Evolutionary conservation across 2,329 filamentous ascomycete species (phyloP), one percentile per base, ranked within the genome.

Genomic region (Pochonia chlamydosporia): DNA sequence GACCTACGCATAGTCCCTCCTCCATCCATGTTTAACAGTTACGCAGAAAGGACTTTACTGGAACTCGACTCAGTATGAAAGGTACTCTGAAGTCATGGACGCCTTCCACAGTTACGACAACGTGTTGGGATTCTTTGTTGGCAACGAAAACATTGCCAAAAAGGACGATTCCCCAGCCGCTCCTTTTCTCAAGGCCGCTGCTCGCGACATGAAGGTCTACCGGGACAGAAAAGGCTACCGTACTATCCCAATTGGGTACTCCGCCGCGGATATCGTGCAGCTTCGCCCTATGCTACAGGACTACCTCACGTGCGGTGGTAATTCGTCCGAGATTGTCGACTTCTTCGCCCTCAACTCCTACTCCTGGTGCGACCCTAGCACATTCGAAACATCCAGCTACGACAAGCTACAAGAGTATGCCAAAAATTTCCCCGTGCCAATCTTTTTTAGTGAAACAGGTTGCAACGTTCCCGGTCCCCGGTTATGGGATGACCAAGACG

Each of bases 321-420:
- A 93, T 59, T 54, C 73, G 8, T 76, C 76, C 5, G 85, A 91
- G 55, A 79, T 79, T 31, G 66, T 93, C 55, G 89, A 95, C 63
- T 93, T 95, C 68, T 95, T 89, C 65, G 78, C 84, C 2, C 73
- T 95, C 52, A 95, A 96, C 63, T 87, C 87, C 42, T 93, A 95
- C 64, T 85, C 89, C 61, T 89, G 85, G 85, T 89, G 85, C 58
- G 84, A 84, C 51, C 68, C 71, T 21, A 70, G 72, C 48, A 66
- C 63, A 5, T 90, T 82, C 66, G 54, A 71, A 23, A 71, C 64
- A 5, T 81, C 89, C 3, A 89, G 87, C 48, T 95, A 95, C 68
- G 61, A 72, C 40, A 72, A 73, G 52, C 79, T 95, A 24, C 76
- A 89, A 63, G 65, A 73, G 45, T 82, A 85, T 54, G 82, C 86